These are phyloP conservation scores for Spathaspora sp. DNA, from an alignment of 805 yeast genomes.

Conservation along the genomic window DNA sequence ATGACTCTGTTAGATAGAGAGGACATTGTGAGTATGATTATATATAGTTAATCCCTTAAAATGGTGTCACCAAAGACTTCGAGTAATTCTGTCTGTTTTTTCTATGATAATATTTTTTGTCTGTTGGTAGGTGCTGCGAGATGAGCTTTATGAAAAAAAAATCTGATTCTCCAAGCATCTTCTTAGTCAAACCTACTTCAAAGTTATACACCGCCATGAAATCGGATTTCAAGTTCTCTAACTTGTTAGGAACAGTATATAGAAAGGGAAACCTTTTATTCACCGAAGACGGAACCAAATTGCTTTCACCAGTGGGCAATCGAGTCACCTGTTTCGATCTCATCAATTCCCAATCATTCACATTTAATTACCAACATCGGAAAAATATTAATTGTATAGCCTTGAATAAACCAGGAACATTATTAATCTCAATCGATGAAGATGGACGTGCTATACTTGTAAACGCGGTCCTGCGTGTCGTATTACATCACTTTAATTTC, in stretches of 20 bases:
- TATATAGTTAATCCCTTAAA: background rate
- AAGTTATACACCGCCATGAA: conserved; percentile 47
- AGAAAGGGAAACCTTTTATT: conserved; percentile 86
- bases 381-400: conserved; percentile 78
- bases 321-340: conserved; percentile 86
- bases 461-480: conserved; percentile 78
- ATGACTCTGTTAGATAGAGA: conserved; percentile 62
- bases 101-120: background rate
- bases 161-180: background rate
- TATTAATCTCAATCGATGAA: conserved; percentile 77
- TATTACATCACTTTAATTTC: conserved; percentile 91
- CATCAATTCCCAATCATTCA: conserved; percentile 77
- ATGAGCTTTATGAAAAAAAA: background rate
- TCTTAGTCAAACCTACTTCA: background rate
- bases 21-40: background rate
- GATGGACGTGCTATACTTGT: conserved; percentile 93
- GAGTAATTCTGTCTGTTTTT: background rate
- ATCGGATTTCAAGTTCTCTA: conserved; percentile 85
- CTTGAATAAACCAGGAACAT: conserved; percentile 74
- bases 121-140: background rate
- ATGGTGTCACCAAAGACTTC: too few species aligned
- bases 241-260: conserved; percentile 91
- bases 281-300: conserved; percentile 78
- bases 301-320: conserved; percentile 92
- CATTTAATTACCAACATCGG: conserved; percentile 90